Base-by-base conservation (phyloP, 2,329 filamentous ascomycete genomes). In the Paramyrothecium roridum region DNA sequence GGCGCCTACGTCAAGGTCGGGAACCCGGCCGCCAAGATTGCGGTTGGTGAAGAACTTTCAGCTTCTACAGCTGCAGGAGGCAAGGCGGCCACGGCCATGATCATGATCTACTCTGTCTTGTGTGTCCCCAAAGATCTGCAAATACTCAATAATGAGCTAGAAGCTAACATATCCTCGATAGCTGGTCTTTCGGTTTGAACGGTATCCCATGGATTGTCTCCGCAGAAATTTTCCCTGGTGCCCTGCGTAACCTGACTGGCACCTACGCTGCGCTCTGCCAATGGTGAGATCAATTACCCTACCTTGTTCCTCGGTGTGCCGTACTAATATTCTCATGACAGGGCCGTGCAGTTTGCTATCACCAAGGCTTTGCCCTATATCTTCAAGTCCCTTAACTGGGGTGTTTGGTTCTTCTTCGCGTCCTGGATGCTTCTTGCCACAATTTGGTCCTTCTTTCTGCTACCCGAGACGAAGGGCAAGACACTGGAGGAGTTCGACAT, bases 331-430 rank as follows among this genome's bases (percentile, higher is more conserved):
- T 4, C n/a, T 33, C 33, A 3, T 20, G 13, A 49, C 40, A 61
- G 60, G 73, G 62, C 72, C n/a, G 70, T 67, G 3, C 74, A 76
- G 46, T 77, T 78, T 52, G 66, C 69, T 55, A 73, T 78, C 53
- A 76, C 73, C 11, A 76, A 76, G 55, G 68, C 75, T 0, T 63
- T 77, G 2, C 75, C 76, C 0, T 78, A 77, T 56, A 79, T 79
- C 48, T 73, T 78, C 57, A 70, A 64, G 46, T 70, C 69, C 0
- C 67, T 78, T 11, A 69, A 70, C 21, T 83, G 76, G 61, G 81
- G 81, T 6, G 79, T 79, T 2, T 84, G 80, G 72, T 82, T 82
- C 67, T 82, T 84, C 69, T 84, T 84, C 58, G 81, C 79, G 1
- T 72, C 72, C 2, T 74, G 78, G 62, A 80, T 82, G 71, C 66